A percentile compares a stretch with the other conserved stretches of the same genome.
These are phyloP conservation scores for Arabidopsis hybrid DNA, from an alignment of 441 rosid species.

Conservation along the genomic window DNA sequence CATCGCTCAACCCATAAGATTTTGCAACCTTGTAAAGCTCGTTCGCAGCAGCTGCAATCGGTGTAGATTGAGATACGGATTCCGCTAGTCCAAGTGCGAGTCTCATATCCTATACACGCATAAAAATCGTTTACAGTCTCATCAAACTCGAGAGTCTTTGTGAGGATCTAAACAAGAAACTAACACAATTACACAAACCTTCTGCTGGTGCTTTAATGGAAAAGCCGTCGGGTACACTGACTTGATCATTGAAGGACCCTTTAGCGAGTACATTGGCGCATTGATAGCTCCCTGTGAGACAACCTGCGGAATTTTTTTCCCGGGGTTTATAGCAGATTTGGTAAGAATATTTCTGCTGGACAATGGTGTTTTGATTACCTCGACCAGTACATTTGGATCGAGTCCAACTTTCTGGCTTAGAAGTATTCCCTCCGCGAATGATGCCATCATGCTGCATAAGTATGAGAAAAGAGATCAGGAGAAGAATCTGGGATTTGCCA, in stretches of 20 bases:
- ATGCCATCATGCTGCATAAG: conserved; percentile 89
- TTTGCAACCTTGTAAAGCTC: conserved; percentile 90
- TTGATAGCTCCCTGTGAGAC: conserved; percentile 90
- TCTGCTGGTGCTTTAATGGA: conserved; percentile 95
- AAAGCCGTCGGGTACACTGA: conserved; percentile 85
- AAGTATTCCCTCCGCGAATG: conserved; percentile 86
- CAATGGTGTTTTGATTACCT: conserved; percentile 53
- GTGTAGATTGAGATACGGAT: conserved; percentile 85
- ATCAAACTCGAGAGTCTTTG: conserved; percentile 20
- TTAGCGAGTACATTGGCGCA: conserved; percentile 84
- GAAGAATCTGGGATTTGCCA: conserved; percentile 25
- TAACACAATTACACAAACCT: conserved; percentile 55
- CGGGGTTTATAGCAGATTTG: background rate
- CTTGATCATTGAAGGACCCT: conserved; percentile 89
- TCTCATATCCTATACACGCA: conserved; percentile 72
- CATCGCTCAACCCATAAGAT: conserved; percentile 81
- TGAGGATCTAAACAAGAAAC: conserved; percentile 25
- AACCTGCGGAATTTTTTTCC: conserved; percentile 55
- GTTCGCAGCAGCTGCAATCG: conserved; percentile 88
- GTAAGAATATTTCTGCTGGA: background rate
- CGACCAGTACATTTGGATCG: conserved; percentile 77
- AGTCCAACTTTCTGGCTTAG: conserved; percentile 87
- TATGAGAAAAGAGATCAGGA: conserved; percentile 22
- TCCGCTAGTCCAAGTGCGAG: conserved; percentile 92
- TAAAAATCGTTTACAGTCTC: background rate